Conservation (phyloP, 768 basidiomycete genomes). For the Naematelia aurantialba region DNA sequence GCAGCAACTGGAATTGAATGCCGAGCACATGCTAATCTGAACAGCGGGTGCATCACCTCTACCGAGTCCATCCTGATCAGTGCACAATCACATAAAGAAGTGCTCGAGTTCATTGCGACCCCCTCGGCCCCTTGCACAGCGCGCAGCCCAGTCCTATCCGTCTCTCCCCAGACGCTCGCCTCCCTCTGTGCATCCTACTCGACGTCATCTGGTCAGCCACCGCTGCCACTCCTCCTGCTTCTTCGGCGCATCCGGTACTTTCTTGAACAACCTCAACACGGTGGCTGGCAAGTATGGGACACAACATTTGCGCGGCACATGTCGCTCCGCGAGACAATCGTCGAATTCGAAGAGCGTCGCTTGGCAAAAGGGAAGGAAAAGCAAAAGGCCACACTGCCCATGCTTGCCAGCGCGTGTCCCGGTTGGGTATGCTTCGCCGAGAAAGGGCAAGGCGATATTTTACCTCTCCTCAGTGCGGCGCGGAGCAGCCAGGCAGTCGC, state of each 20-base stretch:
- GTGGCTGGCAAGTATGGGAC: constrained; percentile 64
- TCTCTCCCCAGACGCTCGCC: constrained; percentile 81
- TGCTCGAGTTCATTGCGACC: constrained; percentile 66
- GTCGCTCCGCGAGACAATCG: constrained; percentile 71
- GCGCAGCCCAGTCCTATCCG: constrained; percentile 70
- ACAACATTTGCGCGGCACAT: constrained; percentile 92
- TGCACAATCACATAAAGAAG: constrained; percentile 89
- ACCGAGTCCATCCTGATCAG: constrained; percentile 96
- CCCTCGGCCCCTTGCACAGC: constrained; percentile 54
- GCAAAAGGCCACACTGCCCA: constrained; percentile 59
- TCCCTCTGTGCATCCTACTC: constrained; percentile 63
- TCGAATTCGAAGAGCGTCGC: constrained; percentile 72
- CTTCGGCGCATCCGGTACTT: constrained; percentile 55
- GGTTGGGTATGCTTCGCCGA: constrained; percentile 99
- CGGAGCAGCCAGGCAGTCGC: constrained; percentile 93
- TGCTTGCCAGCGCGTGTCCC: constrained; percentile 93
- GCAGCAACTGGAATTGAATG: too few relatives aligned
- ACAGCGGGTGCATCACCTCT: constrained; percentile 94
- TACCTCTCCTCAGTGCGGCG: constrained; percentile 80
- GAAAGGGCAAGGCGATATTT: constrained; percentile 89
- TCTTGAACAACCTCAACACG: constrained; percentile 32
- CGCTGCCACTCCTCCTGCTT: constrained; percentile 57
- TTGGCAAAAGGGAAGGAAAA: constrained; percentile 31
- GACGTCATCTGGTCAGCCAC: constrained; percentile 13
- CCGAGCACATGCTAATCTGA: too few relatives aligned